A percentile compares a stretch with the other conserved stretches of the same genome.
Conservation (phyloP, 2,329 filamentous ascomycete species). For the Claviceps capensis region DNA sequence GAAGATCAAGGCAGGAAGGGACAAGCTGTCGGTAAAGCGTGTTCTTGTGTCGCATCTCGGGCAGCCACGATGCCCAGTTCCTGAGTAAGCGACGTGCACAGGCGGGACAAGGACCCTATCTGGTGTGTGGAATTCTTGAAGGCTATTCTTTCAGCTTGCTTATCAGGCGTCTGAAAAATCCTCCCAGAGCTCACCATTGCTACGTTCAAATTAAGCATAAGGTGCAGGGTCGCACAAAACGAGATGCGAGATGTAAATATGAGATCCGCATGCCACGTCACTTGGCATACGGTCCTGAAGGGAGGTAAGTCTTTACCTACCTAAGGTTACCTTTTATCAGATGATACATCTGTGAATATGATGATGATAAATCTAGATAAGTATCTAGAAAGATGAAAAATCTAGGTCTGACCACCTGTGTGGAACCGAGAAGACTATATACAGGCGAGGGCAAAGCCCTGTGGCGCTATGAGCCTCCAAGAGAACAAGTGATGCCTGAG, state of each 20-base stretch:
- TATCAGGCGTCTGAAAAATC: neutral
- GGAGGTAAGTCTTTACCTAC: neutral
- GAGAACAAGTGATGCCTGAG: too few relatives aligned
- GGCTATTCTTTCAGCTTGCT: neutral
- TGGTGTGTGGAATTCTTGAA: neutral
- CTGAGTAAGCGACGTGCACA: too few relatives aligned
- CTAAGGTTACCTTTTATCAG: neutral
- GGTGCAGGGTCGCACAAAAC: neutral
- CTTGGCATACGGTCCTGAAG: neutral
- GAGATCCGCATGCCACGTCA: neutral
- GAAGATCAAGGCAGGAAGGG: too few relatives aligned
- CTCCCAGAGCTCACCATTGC: neutral
- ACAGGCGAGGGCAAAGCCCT: too few relatives aligned
- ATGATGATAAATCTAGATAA: too few relatives aligned
- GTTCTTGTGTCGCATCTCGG: neutral
- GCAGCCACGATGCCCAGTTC: neutral
- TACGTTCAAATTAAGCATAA: conserved; percentile 2
- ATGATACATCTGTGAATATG: too few relatives aligned
- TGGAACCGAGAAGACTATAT: too few relatives aligned
- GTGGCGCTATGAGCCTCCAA: too few relatives aligned
- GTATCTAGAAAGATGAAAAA: too few relatives aligned
- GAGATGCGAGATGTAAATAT: neutral
- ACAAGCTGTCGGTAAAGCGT: too few relatives aligned
- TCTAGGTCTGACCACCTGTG: too few relatives aligned
- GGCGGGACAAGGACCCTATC: too few relatives aligned